Conservation (phyloP, 2,329 filamentous ascomycete species). For the Aschersonia sp. region DNA sequence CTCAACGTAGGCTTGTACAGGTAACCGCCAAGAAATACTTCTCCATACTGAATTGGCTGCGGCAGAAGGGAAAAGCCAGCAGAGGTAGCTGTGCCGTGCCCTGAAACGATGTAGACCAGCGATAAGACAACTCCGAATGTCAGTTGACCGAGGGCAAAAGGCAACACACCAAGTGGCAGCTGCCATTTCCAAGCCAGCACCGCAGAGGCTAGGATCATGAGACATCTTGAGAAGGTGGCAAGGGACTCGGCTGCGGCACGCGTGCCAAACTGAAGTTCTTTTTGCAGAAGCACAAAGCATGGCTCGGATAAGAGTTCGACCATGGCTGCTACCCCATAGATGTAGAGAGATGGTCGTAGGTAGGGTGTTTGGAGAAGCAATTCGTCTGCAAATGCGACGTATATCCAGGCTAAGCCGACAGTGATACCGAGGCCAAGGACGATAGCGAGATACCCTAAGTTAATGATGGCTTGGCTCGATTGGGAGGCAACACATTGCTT, state of each 20-base stretch:
- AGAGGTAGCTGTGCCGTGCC: slow-evolving; percentile 36
- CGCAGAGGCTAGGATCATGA: slow-evolving; percentile 57
- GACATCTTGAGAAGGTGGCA: slow-evolving; percentile 65
- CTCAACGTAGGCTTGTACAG: slow-evolving; percentile 59
- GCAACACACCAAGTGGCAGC: slow-evolving; percentile 57
- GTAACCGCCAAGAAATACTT: slow-evolving; percentile 36
- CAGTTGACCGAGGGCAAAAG: slow-evolving; percentile 79
- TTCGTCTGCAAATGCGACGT: slow-evolving; percentile 37
- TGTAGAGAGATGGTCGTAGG: slow-evolving; percentile 35
- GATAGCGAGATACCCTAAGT: slow-evolving; percentile 72
- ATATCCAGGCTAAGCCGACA: slow-evolving; percentile 49
- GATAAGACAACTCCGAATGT: slow-evolving; percentile 58
- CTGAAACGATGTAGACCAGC: slow-evolving; percentile 51
- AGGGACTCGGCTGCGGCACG: slow-evolving; percentile 72
- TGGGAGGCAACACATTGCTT: slow-evolving; percentile 8
- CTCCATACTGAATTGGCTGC: slow-evolving; percentile 15
- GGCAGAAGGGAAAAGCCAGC: slow-evolving; percentile 58
- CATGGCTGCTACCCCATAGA: slow-evolving; percentile 42
- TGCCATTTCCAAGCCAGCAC: slow-evolving; percentile 38
- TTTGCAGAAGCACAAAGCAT: slow-evolving; percentile 76
- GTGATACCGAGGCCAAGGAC: slow-evolving; percentile 52
- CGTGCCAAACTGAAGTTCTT: slow-evolving; percentile 63
- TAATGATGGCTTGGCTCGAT: slow-evolving; percentile 64
- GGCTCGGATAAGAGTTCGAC: slow-evolving; percentile 78
- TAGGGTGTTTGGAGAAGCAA: slow-evolving; percentile 44